These are phyloP conservation scores for Calonectria hongkongensis DNA, from an alignment of 2,329 filamentous ascomycete genomes.

Conservation along the genomic window DNA sequence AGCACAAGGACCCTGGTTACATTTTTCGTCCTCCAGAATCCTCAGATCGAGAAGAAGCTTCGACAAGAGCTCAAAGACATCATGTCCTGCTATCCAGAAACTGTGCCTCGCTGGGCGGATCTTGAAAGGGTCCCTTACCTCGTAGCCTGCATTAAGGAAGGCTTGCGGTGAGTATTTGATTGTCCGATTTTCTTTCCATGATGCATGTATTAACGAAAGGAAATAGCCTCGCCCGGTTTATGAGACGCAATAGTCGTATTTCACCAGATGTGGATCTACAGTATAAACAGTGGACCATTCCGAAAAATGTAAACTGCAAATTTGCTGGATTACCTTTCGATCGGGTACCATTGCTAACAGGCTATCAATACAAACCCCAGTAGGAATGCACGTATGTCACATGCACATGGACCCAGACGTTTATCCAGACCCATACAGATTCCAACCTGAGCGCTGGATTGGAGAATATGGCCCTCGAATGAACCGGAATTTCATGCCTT, in stretches of 20 bases:
- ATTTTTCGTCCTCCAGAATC: no score
- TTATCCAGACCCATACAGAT: background rate
- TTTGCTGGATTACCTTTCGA: background rate
- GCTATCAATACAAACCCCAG: background rate
- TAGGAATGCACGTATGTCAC: background rate
- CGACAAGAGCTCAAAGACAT: no score
- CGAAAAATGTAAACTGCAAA: background rate
- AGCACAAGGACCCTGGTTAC: no score
- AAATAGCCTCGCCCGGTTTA: background rate
- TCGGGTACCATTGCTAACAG: background rate
- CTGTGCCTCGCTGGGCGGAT: background rate
- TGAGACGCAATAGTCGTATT: background rate
- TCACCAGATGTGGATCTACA: background rate
- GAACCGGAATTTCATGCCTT: background rate
- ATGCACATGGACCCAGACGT: background rate
- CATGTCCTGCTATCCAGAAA: no score
- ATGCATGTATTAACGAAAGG: background rate
- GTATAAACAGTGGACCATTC: background rate
- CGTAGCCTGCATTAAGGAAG: background rate
- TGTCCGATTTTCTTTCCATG: background rate
- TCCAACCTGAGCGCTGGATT: background rate
- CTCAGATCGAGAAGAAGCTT: no score
- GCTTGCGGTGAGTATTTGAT: background rate
- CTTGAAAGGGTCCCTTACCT: background rate
- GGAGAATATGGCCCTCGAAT: background rate